phyloP scores from a whole-genome alignment of 345 rosid species.

The Geranium rotundifolium region DNA sequence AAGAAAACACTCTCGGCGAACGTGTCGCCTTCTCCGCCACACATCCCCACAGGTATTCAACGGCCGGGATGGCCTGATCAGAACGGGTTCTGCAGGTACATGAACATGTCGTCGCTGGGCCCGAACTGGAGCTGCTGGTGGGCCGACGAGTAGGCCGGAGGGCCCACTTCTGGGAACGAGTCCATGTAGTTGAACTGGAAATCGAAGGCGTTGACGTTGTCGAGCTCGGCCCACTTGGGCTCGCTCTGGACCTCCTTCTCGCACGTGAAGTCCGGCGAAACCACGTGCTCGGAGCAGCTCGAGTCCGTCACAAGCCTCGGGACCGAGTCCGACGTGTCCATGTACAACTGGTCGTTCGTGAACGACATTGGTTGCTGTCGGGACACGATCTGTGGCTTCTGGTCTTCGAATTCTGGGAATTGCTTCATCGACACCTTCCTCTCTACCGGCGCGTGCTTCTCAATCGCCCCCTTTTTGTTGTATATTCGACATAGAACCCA shows the following conservation, averaged over 20 bases:
- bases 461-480: constrained; percentile 72
- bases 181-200: constrained; percentile 28
- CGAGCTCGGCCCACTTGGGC: constrained; percentile 26
- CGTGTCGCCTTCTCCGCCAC: no score
- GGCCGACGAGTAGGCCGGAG: constrained; percentile 15
- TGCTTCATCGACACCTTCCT: constrained; percentile 6
- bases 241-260: constrained; percentile 55
- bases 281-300: constrained; percentile 57
- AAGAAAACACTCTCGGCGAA: no score
- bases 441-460: constrained; percentile 27
- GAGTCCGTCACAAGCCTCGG: constrained; percentile 52
- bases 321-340: constrained; percentile 46
- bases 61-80: neutral
- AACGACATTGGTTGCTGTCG: constrained; percentile 1
- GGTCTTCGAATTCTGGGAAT: constrained; percentile 8
- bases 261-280: constrained; percentile 39
- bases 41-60: neutral
- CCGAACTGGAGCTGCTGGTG: constrained; percentile 26
- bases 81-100: constrained; percentile 15
- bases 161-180: constrained; percentile 31
- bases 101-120: constrained; percentile 28
- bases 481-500: constrained; percentile 80
- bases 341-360: constrained; percentile 9
- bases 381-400: constrained; percentile 1
- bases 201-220: constrained; percentile 18